phyloP scores from a whole-genome alignment of 441 rosid genomes.

The Brassica balearica region DNA sequence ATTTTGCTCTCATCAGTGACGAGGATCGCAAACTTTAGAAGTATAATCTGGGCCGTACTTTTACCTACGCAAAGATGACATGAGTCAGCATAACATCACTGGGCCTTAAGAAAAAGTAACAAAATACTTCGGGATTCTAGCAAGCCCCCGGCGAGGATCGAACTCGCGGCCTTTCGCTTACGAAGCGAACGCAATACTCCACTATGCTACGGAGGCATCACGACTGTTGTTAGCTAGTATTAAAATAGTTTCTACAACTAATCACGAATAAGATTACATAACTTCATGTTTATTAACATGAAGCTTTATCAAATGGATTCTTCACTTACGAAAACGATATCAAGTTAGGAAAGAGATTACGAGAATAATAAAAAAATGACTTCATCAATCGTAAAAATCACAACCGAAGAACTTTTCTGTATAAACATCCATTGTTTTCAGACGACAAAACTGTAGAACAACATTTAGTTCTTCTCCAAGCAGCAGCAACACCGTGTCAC shows the following conservation, averaged over 20 bases:
- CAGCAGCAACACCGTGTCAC: conserved; percentile 14
- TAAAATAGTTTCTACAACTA: background rate
- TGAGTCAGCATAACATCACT: background rate
- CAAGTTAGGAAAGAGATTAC: conserved; percentile 8
- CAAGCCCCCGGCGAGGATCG: conserved; percentile 89
- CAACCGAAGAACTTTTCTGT: conserved; percentile 11
- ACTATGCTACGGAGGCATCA: conserved; percentile 86
- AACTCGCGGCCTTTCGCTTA: conserved; percentile 99
- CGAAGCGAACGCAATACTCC: conserved; percentile 99
- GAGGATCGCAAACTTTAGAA: background rate
- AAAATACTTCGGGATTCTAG: too few species aligned
- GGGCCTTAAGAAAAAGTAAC: background rate
- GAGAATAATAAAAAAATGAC: background rate
- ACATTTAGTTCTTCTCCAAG: conserved; percentile 20
- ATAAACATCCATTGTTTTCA: conserved; percentile 13
- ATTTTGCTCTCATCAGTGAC: too few species aligned
- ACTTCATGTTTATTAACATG: too few species aligned
- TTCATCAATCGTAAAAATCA: conserved; percentile 22
- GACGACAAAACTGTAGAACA: conserved; percentile 31
- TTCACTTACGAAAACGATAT: conserved; percentile 1
- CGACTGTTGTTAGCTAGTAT: rapidly evolving
- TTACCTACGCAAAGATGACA: background rate
- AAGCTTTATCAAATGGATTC: conserved; percentile 6
- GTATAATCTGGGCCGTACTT: background rate
- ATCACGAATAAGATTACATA: too few species aligned